Evolutionary conservation across 1,284 basidiomycete species (phyloP).

Genomic region (Rhodotorula sp.): DNA sequence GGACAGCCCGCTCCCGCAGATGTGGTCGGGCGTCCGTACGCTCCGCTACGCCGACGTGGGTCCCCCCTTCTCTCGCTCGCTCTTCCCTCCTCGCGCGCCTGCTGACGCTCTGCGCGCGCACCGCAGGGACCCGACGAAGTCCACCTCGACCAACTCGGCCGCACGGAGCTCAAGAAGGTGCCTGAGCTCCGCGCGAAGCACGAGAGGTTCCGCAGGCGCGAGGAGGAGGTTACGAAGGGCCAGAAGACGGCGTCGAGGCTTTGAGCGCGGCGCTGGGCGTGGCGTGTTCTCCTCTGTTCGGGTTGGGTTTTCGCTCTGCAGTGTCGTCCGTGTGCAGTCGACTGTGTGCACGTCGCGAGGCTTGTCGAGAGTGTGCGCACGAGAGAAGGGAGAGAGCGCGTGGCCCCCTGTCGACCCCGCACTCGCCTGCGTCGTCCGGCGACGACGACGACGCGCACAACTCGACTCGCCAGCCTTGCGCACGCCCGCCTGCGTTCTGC

Average conservation of each 20-base stretch:
- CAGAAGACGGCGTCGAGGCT: neutral
- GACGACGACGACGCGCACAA: no score
- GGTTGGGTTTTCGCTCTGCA: no score
- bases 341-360: no score
- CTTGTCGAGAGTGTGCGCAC: no score
- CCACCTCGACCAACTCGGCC: slow-evolving; percentile 32
- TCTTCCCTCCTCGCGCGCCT: no score
- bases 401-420: no score
- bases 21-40: slow-evolving; percentile 79
- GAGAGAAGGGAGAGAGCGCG: no score
- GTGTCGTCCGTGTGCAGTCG: no score
- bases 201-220: slow-evolving; percentile 5
- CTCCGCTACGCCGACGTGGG: slow-evolving; percentile 78
- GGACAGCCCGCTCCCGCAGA: slow-evolving; percentile 75
- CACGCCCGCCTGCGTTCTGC: no score
- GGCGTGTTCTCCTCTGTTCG: no score
- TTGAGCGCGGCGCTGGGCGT: neutral
- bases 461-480: no score
- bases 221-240: slow-evolving; percentile 16
- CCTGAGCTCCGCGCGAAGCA: slow-evolving; percentile 10
- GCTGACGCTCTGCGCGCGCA: neutral
- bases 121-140: slow-evolving; percentile 25
- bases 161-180: slow-evolving; percentile 29
- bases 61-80: neutral
- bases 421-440: no score